Conservation (phyloP, 331 rosid species). For the Saraca asoca region DNA sequence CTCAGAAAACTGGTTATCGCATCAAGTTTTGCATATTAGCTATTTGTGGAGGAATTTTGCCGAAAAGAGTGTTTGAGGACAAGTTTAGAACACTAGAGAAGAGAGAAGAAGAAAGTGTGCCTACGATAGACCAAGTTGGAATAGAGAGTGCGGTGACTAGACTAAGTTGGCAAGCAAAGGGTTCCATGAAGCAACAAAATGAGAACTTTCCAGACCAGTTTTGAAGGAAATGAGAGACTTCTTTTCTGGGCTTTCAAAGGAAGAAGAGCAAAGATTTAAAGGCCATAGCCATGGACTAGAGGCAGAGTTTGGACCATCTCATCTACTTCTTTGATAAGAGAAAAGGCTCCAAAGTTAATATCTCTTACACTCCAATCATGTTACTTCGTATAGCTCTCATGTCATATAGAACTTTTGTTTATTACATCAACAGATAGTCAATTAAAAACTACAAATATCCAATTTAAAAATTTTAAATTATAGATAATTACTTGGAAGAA, state of each 20-base stretch:
- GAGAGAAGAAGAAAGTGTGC: constrained; percentile 50
- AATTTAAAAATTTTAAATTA: too few species aligned
- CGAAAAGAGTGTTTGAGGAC: constrained; percentile 55
- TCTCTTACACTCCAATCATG: too few species aligned
- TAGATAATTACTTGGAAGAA: too few species aligned
- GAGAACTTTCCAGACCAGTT: constrained; percentile 48
- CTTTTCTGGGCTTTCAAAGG: constrained; percentile 46
- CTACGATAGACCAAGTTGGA: constrained; percentile 48
- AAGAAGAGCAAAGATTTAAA: constrained; percentile 32
- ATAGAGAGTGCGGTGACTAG: constrained; percentile 68
- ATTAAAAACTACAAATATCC: too few species aligned
- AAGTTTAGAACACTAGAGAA: constrained; percentile 66
- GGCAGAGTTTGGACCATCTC: too few species aligned
- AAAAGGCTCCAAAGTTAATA: too few species aligned
- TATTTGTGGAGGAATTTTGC: constrained; percentile 56
- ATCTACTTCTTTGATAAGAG: too few species aligned
- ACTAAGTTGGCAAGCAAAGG: constrained; percentile 54
- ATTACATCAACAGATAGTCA: too few species aligned
- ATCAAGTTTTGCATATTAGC: constrained; percentile 39
- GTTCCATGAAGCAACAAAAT: constrained; percentile 59
- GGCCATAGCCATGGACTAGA: constrained; percentile 39
- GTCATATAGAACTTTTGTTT: too few species aligned
- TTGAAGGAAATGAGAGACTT: constrained; percentile 67
- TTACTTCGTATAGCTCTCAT: too few species aligned
- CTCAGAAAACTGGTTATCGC: constrained; percentile 45